Evolutionary conservation across 1,139 yeast species (phyloP).

Genomic region (Suhomyces maxii): DNA sequence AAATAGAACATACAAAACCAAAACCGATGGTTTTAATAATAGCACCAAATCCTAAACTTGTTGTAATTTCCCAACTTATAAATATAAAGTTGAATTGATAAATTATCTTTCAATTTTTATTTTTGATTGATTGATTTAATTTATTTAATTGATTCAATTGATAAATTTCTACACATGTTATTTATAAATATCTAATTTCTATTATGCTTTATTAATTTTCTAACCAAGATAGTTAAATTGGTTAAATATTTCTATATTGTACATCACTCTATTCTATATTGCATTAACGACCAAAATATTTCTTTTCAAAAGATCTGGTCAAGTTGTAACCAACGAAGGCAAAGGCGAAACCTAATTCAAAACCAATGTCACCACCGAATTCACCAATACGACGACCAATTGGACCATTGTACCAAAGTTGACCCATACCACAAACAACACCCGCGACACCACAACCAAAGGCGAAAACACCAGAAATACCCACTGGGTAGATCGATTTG

Average conservation of each 20-base stretch:
- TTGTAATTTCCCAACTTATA: too few species aligned
- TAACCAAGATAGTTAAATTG: neutral
- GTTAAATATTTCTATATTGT: neutral
- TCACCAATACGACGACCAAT: conserved; percentile 62
- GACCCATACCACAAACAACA: conserved; percentile 82
- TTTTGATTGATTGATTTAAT: too few species aligned
- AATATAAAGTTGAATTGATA: too few species aligned
- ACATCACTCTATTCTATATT: conserved; percentile 4
- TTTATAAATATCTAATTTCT: neutral
- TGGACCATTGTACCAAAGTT: conserved; percentile 78
- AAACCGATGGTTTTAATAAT: too few species aligned
- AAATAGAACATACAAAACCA: neutral
- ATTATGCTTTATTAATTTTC: neutral
- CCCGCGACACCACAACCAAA: conserved; percentile 86
- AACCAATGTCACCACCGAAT: conserved; percentile 82
- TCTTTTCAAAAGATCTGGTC: conserved; percentile 68
- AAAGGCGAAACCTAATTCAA: conserved; percentile 73
- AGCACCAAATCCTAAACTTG: too few species aligned
- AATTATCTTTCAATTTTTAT: too few species aligned
- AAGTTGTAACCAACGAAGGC: conserved; percentile 63
- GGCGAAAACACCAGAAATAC: conserved; percentile 74
- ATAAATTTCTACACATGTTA: too few species aligned
- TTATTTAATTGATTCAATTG: too few species aligned
- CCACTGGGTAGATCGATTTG: conserved; percentile 62
- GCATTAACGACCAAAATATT: conserved; percentile 53